phyloP scores from a whole-genome alignment of 805 yeast species.

The Wickerhamiella shivajii region DNA sequence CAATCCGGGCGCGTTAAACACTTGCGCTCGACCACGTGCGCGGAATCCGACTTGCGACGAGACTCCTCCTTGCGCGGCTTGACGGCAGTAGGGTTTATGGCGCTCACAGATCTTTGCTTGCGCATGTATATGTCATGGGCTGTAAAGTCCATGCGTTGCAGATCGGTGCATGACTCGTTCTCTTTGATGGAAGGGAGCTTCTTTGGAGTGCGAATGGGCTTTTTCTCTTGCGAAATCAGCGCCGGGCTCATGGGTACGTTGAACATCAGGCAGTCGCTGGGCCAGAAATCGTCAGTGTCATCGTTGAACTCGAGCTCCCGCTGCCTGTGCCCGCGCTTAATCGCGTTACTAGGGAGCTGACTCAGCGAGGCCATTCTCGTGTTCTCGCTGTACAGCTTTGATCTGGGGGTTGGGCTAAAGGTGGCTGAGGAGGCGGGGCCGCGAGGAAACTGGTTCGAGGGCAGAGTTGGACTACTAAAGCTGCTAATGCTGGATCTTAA shows the following conservation, averaged over 20 bases:
- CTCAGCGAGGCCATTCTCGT: conserved; percentile 20
- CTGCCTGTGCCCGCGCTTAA: conserved; percentile 16
- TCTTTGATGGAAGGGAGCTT: conserved; percentile 6
- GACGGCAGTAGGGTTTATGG: no score
- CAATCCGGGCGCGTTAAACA: conserved; percentile 47
- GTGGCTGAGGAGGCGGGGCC: conserved; percentile 2
- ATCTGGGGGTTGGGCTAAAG: conserved; percentile 2
- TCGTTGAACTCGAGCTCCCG: conserved; percentile 24
- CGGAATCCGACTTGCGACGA: no score
- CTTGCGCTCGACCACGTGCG: no score
- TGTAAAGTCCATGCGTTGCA: no score
- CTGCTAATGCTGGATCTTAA: conserved; percentile 15
- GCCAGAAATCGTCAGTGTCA: conserved; percentile 40
- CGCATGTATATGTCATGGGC: no score
- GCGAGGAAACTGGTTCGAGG: conserved; percentile 1
- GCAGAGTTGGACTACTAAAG: conserved; percentile 13
- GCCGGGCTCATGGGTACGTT: conserved; percentile 55
- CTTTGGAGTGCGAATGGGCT: conserved; percentile 6
- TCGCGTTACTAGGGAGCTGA: conserved; percentile 11
- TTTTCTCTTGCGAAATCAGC: conserved; percentile 24
- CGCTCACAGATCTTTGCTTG: no score
- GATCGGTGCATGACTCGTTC: no score
- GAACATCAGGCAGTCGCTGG: conserved; percentile 38
- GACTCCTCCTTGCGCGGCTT: no score
- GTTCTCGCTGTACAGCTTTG: no score